phyloP scores from a whole-genome alignment of 768 basidiomycete species.

The Mycena epipterygia region DNA sequence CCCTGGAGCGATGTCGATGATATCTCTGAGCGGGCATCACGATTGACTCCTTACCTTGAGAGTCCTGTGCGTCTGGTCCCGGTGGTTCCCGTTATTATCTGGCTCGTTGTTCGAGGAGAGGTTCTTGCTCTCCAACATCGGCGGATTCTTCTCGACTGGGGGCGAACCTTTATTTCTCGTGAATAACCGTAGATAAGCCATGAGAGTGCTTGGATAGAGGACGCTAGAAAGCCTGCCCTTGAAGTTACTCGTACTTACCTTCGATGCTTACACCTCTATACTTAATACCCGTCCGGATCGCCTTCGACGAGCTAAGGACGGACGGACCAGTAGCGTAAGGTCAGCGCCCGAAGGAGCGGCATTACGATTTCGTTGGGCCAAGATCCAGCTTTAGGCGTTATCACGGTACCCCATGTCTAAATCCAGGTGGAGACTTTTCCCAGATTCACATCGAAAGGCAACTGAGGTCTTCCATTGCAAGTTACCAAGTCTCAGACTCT shows the following conservation, averaged over 20 bases:
- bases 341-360: neutral
- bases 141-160: neutral
- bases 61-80: constrained; percentile 13
- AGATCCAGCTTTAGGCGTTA: neutral
- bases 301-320: neutral
- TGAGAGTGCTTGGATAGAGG: neutral
- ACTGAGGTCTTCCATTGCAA: no score
- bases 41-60: constrained; percentile 6
- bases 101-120: neutral
- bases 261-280: neutral
- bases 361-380: neutral
- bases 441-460: no score
- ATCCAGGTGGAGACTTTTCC: no score
- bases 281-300: neutral
- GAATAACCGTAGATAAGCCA: neutral
- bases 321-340: neutral
- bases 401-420: no score
- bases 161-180: neutral
- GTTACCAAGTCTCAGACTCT: no score
- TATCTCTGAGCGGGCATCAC: neutral
- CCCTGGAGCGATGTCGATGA: constrained; percentile 43
- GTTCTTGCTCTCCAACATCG: neutral
- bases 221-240: neutral
- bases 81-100: neutral
- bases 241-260: neutral